Percentiles rank a stretch among this genome's conserved stretches.
phyloP scores from a whole-genome alignment of 257 asterid genomes.

The Scutellaria minor region DNA sequence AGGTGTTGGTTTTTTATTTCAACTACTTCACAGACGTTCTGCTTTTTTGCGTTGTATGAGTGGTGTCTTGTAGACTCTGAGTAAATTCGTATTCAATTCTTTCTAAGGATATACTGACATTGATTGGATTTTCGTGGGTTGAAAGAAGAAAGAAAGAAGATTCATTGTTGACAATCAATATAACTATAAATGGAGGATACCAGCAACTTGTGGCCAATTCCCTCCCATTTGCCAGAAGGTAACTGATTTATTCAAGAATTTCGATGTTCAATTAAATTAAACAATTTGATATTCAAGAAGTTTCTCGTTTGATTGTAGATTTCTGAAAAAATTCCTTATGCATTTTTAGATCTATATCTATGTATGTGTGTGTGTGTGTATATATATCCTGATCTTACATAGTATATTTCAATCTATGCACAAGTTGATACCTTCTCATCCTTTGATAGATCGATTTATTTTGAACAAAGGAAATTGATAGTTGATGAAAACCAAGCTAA shows the following conservation, averaged over 20 bases:
- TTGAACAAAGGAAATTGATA: too few relatives aligned
- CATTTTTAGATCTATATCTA: background rate
- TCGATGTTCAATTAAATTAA: too few relatives aligned
- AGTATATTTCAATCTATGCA: background rate
- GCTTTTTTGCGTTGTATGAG: background rate
- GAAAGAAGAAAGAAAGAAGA: conserved; percentile 32
- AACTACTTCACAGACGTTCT: background rate
- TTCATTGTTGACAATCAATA: conserved; percentile 25
- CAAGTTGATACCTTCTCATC: conserved; percentile 40
- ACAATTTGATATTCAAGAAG: background rate
- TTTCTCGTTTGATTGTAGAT: background rate
- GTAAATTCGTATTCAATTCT: background rate
- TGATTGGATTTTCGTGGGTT: conserved; percentile 4
- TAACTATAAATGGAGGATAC: conserved; percentile 35
- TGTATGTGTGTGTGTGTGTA: too few relatives aligned
- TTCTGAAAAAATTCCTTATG: background rate
- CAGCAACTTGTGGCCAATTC: conserved; percentile 43
- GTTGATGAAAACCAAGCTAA: too few relatives aligned
- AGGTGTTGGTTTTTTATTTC: background rate
- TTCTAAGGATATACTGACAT: background rate
- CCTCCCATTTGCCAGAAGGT: conserved; percentile 64
- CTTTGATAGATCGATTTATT: background rate
- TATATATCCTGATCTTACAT: background rate
- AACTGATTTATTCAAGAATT: background rate
- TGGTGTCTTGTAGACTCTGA: background rate